Conservation (phyloP, 345 rosid genomes). For the Turritis glabra region DNA sequence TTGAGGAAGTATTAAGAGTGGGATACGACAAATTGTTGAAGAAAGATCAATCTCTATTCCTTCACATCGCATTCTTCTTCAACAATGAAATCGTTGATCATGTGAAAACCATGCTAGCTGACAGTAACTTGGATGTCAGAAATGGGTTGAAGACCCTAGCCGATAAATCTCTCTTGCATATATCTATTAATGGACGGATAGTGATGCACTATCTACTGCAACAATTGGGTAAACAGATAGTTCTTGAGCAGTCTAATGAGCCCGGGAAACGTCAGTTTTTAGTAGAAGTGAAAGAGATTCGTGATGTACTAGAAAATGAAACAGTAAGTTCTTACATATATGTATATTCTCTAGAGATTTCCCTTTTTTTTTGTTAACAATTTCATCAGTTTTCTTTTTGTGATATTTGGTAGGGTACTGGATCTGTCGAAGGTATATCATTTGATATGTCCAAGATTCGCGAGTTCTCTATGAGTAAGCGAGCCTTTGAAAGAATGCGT, state of each 20-base stretch:
- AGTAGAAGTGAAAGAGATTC: constrained; percentile 12
- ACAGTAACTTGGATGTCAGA: not conserved
- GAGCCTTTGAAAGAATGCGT: no score
- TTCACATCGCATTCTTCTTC: constrained; percentile 40
- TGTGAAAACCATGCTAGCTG: not conserved
- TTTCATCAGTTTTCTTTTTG: no score
- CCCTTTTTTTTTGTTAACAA: no score
- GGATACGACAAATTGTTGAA: constrained; percentile 35
- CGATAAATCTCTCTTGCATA: constrained; percentile 18
- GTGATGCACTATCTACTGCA: constrained; percentile 31
- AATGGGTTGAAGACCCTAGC: not conserved
- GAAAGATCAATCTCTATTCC: constrained; percentile 16
- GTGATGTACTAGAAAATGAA: constrained; percentile 5
- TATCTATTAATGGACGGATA: not conserved
- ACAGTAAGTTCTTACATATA: no score
- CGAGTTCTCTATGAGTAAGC: no score
- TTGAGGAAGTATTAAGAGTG: constrained; percentile 1
- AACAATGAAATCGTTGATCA: not conserved
- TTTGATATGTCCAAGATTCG: no score
- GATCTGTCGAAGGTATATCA: no score
- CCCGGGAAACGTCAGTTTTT: constrained; percentile 30
- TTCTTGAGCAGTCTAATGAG: not conserved
- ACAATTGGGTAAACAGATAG: constrained; percentile 28
- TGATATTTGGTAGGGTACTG: no score
- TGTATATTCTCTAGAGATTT: no score